Base-by-base conservation (phyloP, 176 grass and related monocot species). In the Cymbopogon citratus region DNA sequence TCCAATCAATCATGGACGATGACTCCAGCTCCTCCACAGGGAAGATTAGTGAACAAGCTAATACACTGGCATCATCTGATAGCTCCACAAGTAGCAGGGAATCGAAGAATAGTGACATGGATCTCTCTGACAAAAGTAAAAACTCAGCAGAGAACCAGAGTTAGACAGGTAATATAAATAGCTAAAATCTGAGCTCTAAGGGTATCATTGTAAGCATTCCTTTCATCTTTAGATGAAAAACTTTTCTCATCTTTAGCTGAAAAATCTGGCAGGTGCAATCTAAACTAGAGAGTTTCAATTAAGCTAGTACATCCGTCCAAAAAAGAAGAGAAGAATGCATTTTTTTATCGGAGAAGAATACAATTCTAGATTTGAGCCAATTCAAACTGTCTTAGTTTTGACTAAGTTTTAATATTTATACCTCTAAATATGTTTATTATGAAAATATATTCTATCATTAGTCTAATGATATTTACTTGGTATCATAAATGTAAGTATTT, bases 71-170 rank as follows among this genome's bases (percentile, higher is more conserved):
- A 61, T 70, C 87, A 48, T 69, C 83, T 24, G 76, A 85, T 81
- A 74, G 81, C 86, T 85, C 90, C 33, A 80, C 76, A 23, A 66
- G 65, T 84, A 69, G 75, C 52, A 54, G 43, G 14, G 76, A 84
- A 83, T 81, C 92, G 19, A 67, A 60, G 48, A 76, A 66, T 70
- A 91, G 57, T 83, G 91, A 87, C 16, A 57, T 82, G 54, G 63
- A 88, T 74, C 85, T 59, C 40, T 85, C 94, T 4, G 90, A 94
- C 46, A 81, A 90, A 38, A 93, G 76, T 85, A 89, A 89, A 73
- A 82, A 86, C 67, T 88, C 85, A n/a, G n/a, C n/a, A n/a, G n/a
- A n/a, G n/a, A n/a, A n/a, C n/a, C n/a, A 72, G 31, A 84, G 67
- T 52, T 28, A 70, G 18, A 18, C 11, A 13, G 43, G 64, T 40